Evolutionary conservation across 495 filamentous ascomycete species (phyloP), one percentile per base, ranked within the genome.

Genomic region (Penicillium tannophilum): DNA sequence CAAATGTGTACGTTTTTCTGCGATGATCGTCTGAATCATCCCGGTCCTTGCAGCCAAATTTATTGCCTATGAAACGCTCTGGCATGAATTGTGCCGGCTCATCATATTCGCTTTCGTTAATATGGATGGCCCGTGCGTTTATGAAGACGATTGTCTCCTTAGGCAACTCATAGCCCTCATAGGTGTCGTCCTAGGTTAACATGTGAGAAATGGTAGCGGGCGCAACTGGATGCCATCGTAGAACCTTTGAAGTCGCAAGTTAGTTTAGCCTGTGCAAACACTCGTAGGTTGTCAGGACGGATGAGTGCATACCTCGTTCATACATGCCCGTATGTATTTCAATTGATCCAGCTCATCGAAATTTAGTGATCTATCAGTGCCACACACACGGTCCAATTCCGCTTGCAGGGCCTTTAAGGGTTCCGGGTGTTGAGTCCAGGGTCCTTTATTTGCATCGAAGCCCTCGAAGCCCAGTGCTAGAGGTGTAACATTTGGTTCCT

Each of bases 121-220:
- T 62, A 53, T 72, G 62, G 54, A 83, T 78, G 7, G 71, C 56
- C 78, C 78, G 83, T 31, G 69, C 64, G 36, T 78, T 76, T 28
- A 72, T 63, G 20, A 82, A 60, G 9, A 83, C 66, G 7, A 62
- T 72, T 1, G 79, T 69, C 24, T 73, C 71, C 59, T 78, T 78
- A 20, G 83, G 81, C 31, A 84, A 79, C 7, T 65, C 70, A 56
- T 78, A 79, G 11, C 80, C 82, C 17, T 70, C 61, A 56, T 83
- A 83, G n/a, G 72, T 74, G 56, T 87, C 82, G 48, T 86, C 84
- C 12, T 76, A 59, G 6, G 70, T 63, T 4, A 73, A 70, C 0
- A 74, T 72, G 62, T 88, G 86, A 0, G 84, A 83, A 20, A 87
- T 64, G 1, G 69, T 73, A 7, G 60, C 65, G 1, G 82, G 69